These are phyloP conservation scores for Syzygium jambos DNA, from an alignment of 345 rosid genomes.

Conservation along the genomic window DNA sequence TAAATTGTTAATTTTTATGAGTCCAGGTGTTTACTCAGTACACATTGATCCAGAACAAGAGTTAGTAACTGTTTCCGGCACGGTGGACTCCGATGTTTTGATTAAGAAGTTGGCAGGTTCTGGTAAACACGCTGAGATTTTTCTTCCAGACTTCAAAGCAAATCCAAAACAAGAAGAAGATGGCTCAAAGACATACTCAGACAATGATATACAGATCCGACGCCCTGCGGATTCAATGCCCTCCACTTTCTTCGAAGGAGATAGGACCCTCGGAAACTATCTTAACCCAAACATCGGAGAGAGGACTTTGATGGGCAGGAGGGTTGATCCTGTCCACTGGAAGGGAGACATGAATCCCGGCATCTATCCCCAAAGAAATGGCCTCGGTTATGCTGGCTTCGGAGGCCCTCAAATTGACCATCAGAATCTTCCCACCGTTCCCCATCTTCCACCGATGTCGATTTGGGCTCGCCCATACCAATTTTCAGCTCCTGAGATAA, in stretches of 20 bases:
- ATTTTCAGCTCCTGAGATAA: background rate
- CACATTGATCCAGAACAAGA: slow-evolving; percentile 41
- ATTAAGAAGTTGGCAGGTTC: slow-evolving; percentile 39
- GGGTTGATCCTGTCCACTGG: background rate
- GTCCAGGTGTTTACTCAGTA: slow-evolving; percentile 54
- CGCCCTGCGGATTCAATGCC: background rate
- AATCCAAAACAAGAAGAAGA: background rate
- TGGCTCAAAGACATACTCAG: background rate
- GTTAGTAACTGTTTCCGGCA: slow-evolving; percentile 48
- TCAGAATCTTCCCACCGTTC: background rate
- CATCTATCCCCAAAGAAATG: background rate
- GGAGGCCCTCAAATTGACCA: background rate
- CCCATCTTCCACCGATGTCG: background rate
- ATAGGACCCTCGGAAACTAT: background rate
- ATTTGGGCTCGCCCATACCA: background rate
- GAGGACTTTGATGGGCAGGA: background rate
- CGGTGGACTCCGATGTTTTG: slow-evolving; percentile 33
- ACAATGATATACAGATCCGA: background rate
- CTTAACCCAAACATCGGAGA: background rate
- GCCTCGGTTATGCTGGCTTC: background rate
- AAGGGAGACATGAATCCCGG: background rate
- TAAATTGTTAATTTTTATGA: background rate
- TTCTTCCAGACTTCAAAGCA: background rate
- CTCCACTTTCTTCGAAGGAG: background rate
- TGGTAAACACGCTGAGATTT: slow-evolving; percentile 54